A percentile compares a stretch with the other conserved stretches of the same genome.
phyloP scores from a whole-genome alignment of 179 eudicot species.

The Monotropa hypopitys region DNA sequence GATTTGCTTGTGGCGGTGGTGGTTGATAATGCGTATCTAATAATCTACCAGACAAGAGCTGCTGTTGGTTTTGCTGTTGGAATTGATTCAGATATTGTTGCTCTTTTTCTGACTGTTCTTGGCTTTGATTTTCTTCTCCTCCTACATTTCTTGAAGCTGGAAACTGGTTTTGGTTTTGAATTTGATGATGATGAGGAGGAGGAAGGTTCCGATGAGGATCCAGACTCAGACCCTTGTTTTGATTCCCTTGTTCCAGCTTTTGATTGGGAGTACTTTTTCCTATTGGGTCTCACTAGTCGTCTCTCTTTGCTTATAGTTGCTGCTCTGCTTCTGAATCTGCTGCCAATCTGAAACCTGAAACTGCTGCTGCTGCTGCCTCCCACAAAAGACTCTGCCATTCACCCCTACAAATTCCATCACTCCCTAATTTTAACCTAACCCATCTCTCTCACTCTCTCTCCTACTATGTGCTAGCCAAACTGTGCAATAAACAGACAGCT shows the following conservation, averaged over 20 bases:
- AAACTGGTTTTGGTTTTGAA: slow-evolving; percentile 13
- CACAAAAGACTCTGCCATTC: slow-evolving; percentile 40
- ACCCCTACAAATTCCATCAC: slow-evolving; percentile 33
- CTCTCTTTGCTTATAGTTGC: slow-evolving; percentile 8
- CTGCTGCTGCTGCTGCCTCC: slow-evolving; percentile 8
- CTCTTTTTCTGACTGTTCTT: slow-evolving; percentile 5
- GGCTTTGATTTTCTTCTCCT: slow-evolving; percentile 15
- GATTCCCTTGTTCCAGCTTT: slow-evolving; percentile 50
- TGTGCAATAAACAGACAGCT: background rate
- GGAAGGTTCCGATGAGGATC: slow-evolving; percentile 47
- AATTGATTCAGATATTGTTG: slow-evolving; percentile 5
- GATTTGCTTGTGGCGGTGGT: slow-evolving; percentile 2
- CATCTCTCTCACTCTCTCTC: slow-evolving; percentile 8
- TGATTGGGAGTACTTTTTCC: slow-evolving; percentile 10
- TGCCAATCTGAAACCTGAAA: slow-evolving; percentile 21
- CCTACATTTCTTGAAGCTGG: slow-evolving; percentile 12
- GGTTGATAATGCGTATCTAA: slow-evolving; percentile 8
- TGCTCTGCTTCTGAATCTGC: slow-evolving; percentile 6
- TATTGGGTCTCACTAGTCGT: slow-evolving; percentile 5
- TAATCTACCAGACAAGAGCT: slow-evolving; percentile 13
- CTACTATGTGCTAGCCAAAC: background rate
- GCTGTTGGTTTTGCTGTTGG: slow-evolving; percentile 12
- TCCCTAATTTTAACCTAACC: slow-evolving; percentile 18
- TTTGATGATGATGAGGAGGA: slow-evolving; percentile 14
- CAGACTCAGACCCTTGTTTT: slow-evolving; percentile 49